These are phyloP conservation scores for Pseudozyma pruni DNA, from an alignment of 1,284 basidiomycete species.

Conservation along the genomic window DNA sequence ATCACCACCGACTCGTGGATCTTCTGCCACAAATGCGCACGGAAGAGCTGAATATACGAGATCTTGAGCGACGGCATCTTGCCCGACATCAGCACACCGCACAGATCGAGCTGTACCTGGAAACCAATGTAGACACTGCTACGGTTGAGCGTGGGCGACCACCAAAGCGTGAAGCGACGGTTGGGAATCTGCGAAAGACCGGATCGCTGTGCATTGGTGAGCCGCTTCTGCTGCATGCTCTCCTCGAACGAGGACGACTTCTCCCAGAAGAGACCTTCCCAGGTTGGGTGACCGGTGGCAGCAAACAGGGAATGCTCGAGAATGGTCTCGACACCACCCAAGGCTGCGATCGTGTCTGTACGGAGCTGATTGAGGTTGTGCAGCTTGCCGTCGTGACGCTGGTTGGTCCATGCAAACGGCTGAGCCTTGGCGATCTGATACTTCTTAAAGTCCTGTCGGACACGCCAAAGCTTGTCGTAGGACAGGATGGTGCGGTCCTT, in stretches of 20 bases:
- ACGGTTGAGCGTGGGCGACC: constrained; percentile 94
- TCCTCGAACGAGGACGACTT: constrained; percentile 84
- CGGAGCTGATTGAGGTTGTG: constrained; percentile 99
- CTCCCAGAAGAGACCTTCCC: constrained; percentile 73
- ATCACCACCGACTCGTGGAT: constrained; percentile 84
- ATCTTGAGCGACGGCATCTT: constrained; percentile 85
- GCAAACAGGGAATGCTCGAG: constrained; percentile 98
- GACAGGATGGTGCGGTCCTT: constrained; percentile 96
- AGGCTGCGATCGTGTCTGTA: constrained; percentile 97
- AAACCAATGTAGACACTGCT: constrained; percentile 99
- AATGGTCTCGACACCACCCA: constrained; percentile 97
- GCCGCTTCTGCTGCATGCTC: constrained; percentile 81
- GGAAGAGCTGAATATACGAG: constrained; percentile 98
- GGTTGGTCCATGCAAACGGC: constrained; percentile 98
- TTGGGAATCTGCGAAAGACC: constrained; percentile 99
- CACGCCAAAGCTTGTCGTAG: constrained; percentile 91
- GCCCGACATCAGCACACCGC: constrained; percentile 87
- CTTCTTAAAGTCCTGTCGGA: constrained; percentile 93
- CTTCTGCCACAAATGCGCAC: constrained; percentile 97
- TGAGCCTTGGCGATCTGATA: constrained; percentile 87
- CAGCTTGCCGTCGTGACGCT: constrained; percentile 95
- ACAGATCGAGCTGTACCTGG: constrained; percentile 97
- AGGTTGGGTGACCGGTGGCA: constrained; percentile 82
- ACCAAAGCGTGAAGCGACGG: constrained; percentile 99
- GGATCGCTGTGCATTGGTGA: constrained; percentile 93